Conservation (phyloP, 345 rosid genomes). For the Reutealis trisperma region DNA sequence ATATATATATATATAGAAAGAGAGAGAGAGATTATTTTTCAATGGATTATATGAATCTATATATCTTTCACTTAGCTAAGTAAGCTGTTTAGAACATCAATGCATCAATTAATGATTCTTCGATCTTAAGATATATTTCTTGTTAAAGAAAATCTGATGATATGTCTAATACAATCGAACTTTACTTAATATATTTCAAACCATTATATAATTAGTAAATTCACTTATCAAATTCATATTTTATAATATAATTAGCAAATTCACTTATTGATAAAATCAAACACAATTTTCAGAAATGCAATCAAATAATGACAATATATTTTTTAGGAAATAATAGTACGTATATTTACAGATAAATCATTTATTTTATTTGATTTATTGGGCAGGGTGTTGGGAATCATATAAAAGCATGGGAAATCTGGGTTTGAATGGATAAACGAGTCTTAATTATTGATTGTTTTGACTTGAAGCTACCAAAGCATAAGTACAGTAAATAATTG, state of each 20-base stretch:
- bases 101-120: constrained; percentile 10
- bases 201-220: no score
- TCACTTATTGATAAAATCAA: no score
- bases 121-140: not conserved
- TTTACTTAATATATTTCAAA: no score
- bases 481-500: not conserved
- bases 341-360: not conserved
- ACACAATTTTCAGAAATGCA: no score
- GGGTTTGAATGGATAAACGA: not conserved
- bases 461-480: not conserved
- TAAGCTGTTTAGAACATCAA: constrained; percentile 7
- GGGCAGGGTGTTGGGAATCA: not conserved
- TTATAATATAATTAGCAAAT: no score
- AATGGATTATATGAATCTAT: not conserved
- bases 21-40: not conserved
- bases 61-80: constrained; percentile 15
- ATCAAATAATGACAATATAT: no score
- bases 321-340: no score
- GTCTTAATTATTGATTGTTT: not conserved
- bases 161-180: no score
- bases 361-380: no score
- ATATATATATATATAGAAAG: no score
- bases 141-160: no score
- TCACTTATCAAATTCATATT: no score
- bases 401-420: not conserved